These are phyloP conservation scores for Pseudozyma sp. DNA, from an alignment of 1,284 basidiomycete genomes.

Conservation along the genomic window DNA sequence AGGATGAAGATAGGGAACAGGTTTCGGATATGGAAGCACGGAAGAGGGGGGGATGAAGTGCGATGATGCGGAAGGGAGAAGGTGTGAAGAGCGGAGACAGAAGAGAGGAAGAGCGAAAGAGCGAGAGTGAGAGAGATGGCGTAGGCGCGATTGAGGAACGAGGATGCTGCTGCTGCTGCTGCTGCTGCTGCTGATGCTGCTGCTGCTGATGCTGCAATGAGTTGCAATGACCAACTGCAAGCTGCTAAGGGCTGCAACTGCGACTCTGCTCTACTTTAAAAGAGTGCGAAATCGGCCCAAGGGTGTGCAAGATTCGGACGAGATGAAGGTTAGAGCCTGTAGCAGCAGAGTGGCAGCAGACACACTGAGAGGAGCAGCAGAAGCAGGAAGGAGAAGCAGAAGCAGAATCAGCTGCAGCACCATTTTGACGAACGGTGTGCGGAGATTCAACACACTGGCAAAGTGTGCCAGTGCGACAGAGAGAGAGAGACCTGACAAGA, in stretches of 20 bases:
- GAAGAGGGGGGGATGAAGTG: background rate
- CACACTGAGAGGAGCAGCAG: background rate
- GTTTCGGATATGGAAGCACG: background rate
- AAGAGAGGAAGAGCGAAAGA: slow-evolving; percentile 1
- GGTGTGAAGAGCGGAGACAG: slow-evolving; percentile 5
- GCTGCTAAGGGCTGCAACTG: too few species aligned
- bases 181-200: background rate
- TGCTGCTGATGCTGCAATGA: background rate
- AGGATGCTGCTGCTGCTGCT: background rate
- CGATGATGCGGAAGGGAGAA: background rate
- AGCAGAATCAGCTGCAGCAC: background rate
- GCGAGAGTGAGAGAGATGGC: slow-evolving; percentile 6
- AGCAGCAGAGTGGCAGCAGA: background rate
- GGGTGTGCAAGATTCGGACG: slow-evolving; percentile 19
- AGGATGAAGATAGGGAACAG: background rate
- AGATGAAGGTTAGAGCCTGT: slow-evolving; percentile 18
- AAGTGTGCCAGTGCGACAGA: background rate
- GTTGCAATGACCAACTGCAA: background rate
- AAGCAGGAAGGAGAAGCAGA: background rate
- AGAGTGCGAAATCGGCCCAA: slow-evolving; percentile 9
- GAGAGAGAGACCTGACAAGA: too few species aligned
- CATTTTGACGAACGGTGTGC: background rate
- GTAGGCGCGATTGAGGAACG: slow-evolving; percentile 2
- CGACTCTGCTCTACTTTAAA: too few species aligned
- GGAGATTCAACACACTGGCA: background rate